Percentiles rank a stretch among this genome's conserved stretches.
phyloP scores from a whole-genome alignment of 2,329 filamentous ascomycete genomes.

The Aureobasidium namibiae region DNA sequence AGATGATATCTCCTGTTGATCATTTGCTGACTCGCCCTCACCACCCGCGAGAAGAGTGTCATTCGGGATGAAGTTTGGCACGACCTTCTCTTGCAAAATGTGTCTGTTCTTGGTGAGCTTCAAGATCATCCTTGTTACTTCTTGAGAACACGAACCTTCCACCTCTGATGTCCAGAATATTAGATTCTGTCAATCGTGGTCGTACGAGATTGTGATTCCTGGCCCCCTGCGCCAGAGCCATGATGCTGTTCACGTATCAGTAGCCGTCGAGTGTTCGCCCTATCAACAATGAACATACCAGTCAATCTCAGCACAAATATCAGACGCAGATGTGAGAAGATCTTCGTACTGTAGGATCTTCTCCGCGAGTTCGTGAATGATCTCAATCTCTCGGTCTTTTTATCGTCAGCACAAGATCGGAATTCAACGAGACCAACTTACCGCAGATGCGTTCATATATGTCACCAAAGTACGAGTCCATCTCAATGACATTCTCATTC shows the following conservation, averaged over 20 bases:
- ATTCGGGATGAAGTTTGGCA: conserved; percentile 76
- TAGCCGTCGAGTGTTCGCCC: background rate
- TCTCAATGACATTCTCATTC: conserved; percentile 67
- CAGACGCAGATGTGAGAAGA: conserved; percentile 60
- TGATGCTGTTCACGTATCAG: conserved; percentile 44
- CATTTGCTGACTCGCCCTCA: conserved; percentile 21
- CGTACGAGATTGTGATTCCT: conserved; percentile 61
- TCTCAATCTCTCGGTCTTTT: conserved; percentile 77
- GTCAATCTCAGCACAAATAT: conserved; percentile 79
- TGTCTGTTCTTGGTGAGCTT: conserved; percentile 42
- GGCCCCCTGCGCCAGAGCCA: conserved; percentile 73
- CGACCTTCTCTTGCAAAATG: conserved; percentile 75
- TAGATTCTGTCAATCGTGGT: conserved; percentile 62
- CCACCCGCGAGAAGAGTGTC: conserved; percentile 64
- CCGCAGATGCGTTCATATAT: conserved; percentile 76
- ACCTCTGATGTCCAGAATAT: conserved; percentile 63
- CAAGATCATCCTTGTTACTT: background rate
- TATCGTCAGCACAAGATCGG: background rate
- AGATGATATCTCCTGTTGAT: background rate
- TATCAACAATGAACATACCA: conserved; percentile 30
- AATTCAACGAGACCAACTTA: conserved; percentile 30
- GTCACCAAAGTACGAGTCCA: conserved; percentile 78
- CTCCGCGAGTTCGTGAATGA: conserved; percentile 68
- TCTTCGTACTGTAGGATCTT: conserved; percentile 61
- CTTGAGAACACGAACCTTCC: conserved; percentile 50